Evolutionary conservation across 2,329 filamentous ascomycete species (phyloP), one percentile per base, ranked within the genome.

Genomic region (Cladophialophora carrionii): DNA sequence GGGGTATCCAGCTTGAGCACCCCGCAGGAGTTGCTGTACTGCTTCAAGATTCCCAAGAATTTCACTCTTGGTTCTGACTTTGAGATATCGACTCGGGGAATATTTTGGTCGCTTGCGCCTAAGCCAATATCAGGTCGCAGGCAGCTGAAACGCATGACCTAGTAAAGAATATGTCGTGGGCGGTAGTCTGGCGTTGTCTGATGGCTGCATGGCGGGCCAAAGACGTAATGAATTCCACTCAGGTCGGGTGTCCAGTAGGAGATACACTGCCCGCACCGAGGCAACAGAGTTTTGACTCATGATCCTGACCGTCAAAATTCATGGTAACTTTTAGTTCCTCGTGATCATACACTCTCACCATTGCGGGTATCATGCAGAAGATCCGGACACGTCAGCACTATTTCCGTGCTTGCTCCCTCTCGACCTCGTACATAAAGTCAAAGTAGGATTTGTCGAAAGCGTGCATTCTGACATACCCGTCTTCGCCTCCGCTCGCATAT

Each of bases 391-490:
- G 34, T 31, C n/a, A 26, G 43, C 60, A 22, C 20, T 20, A 80
- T 73, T 76, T 79, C 73, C 81, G 77, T 74, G 81, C 70, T 75
- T 81, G 78, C 83, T 97, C 93, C 79, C 93, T 86, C 87, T 99
- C 95, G 68, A 98, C 95, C 85, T 99, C 95, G 80, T 96, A 99
- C 84, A 90, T 87, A 83, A 99, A 99, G 80, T 99, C 95, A 79
- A 95, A 98, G 85, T 97, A 99, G 68, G 90, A 87, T 85, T 96
- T 96, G 83, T 99, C 95, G 81, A 99, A 99, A 81, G 96, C 92
- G 82, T 99, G 95, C 72, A 98, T 89, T 76, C 95, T 91, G 71
- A 99, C 94, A 82, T 99, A 99, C 75, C 95, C 95, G 80, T 99
- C 95, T 83, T 99, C 95, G 81, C 93, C 94, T 73, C 95, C 95